phyloP scores from a whole-genome alignment of 73 alveolate species.

The Paramecium sonneborni region DNA sequence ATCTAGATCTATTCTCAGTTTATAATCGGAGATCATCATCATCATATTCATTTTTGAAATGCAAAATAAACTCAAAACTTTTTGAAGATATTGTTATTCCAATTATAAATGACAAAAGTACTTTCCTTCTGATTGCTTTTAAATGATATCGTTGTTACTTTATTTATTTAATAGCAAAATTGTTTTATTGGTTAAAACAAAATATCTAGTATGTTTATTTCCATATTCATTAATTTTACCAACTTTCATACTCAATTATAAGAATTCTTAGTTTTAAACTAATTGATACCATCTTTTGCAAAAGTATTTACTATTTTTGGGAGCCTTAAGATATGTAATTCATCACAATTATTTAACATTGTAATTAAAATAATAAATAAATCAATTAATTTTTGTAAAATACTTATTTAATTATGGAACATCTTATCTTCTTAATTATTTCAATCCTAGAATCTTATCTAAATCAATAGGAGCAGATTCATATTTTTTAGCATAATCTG shows the following conservation, averaged over 20 bases:
- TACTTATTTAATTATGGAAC: conserved; percentile 34
- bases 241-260: conserved; percentile 17
- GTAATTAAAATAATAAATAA: not conserved
- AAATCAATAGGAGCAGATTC: conserved; percentile 20
- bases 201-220: conserved; percentile 25
- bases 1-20: conserved; percentile 20
- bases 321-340: conserved; percentile 6
- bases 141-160: not conserved
- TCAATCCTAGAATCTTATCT: not conserved
- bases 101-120: not conserved
- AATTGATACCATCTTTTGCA: not conserved
- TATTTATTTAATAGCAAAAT: conserved; percentile 2
- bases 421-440: not conserved
- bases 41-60: conserved; percentile 35
- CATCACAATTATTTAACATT: not conserved
- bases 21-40: conserved; percentile 40
- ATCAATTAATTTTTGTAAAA: conserved; percentile 15
- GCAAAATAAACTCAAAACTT: conserved; percentile 35
- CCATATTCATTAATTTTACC: conserved; percentile 43
- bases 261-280: not conserved
- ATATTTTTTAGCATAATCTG: conserved; percentile 51
- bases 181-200: conserved; percentile 41
- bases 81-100: not conserved
- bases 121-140: conserved; percentile 40
- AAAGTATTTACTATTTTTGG: conserved; percentile 38